Base-by-base conservation (phyloP, 371 early-diverging fungal species). In the Circinella minor region DNA sequence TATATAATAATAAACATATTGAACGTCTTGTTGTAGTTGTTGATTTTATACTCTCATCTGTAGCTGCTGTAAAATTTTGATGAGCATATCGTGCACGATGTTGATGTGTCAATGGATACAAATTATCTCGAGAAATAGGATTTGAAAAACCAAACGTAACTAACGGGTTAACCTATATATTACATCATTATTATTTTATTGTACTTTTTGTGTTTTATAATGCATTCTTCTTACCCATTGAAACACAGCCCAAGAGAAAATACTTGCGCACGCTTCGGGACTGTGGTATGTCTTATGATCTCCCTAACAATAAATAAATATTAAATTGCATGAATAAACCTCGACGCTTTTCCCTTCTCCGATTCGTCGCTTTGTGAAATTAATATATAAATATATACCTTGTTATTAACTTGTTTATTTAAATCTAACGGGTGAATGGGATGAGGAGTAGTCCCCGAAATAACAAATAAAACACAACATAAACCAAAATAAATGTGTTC, bases 241-340 rank as follows among this genome's bases (percentile, higher is more conserved):
- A 55, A 81, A 78, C 27, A 70, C 39, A 38, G 71, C 59, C 80
- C 82, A 80, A 18, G 79, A 80, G 48, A 80, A 69, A 10, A 77
- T 65, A 60, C 79, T 80, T 13, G 82, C 80, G 8, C 73, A 75
- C 0, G 77, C 65, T 71, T 82, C 82, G 27, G 82, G 80, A 49
- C 79, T 78, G 7, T 79, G 39, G 11, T 37, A 10, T 61, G 67
- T 70, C 61, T 67, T 51, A 78, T 81, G 38, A n/a, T 43, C 43
- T 43, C 34, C 55, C 37, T n/a, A 27, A 27, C 27, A 20, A 18
- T 5, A 51, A 27, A 27, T 27, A 27, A 27, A 2, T 27, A 27
- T 27, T 27, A 2, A 3, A 11, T 60, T 60, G 36, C 38, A 36
- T 60, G 60, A 60, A 38, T 60, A 6, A 15, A 39, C 11, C 6